Base-by-base conservation (phyloP, 23 red algal genomes). In the Pyropia haitanensis region DNA sequence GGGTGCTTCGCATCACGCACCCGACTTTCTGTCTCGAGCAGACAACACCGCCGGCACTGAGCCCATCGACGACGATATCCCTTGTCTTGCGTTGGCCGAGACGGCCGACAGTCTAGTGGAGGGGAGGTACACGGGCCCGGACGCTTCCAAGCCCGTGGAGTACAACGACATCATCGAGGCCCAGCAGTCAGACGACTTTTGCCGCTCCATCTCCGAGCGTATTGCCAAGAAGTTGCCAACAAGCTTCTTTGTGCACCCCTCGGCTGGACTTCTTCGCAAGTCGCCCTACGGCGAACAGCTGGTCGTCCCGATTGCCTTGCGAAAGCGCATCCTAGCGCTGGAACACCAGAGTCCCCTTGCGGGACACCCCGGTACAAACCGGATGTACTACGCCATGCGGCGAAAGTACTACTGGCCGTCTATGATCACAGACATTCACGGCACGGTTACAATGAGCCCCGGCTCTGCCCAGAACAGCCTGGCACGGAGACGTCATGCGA, bases 391-490 rank as follows among this genome's bases (percentile, higher is more conserved):
- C 16, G 15, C 60, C 14, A 64, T 64, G 16, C 60, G 23, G 29
- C 60, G 60, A 14, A 64, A 14, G 16, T 18, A 24, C 16, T 64
- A 64, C 60, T 64, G 60, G 20, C 14, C 60, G 6, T 52, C 62
- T 32, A 33, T 51, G 28, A 31, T 2, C 5, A 1, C 2, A 7
- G 2, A 65, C 1, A 6, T 2, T 6, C 2, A 65, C 8, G 8
- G 2, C 28, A 2, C 5, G 19, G 8, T 51, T 24, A 1, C 5
- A 2, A 1, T 3, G 7, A 2, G 8, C 34, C n/a, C 1, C 23
- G 1, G 2, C 5, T 60, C 14, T 1, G 69, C 8, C 8, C 2
- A 10, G 6, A 14, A 26, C 22, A 59, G 13, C 16, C 13, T 60
- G 14, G 16, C 53, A 60, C 51, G 50, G 1, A 1, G 69, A 2